Evolutionary conservation across 805 yeast species (phyloP), one percentile per base, ranked within the genome.

Genomic region (Ogataea pignaliae): DNA sequence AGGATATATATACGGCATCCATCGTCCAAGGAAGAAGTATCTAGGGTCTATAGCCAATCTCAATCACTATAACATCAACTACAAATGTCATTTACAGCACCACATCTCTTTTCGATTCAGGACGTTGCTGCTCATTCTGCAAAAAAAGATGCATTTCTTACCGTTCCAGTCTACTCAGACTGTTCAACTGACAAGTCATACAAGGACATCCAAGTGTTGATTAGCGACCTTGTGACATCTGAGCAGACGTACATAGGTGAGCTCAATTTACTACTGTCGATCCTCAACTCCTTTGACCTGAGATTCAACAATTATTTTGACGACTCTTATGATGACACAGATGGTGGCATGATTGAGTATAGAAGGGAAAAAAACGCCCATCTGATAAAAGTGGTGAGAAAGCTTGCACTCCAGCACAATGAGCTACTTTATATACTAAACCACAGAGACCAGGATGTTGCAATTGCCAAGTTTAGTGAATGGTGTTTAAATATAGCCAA

Each of bases 261-360:
- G 29, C 39, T 63, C 14, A 45, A 48, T 30, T 45, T 54, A 2
- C 40, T 63, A 12, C 39, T 54, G 29, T 32, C 54, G 3, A 34
- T 61, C 4, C 37, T 55, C 12, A 49, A 56, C 42, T 39, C 49
- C 36, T 61, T 61, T 40, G 63, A 63, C 39, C 51, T 57, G 7
- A 52, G 55, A 26, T 59, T 48, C 47, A 53, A 61, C 44, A 55
- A 52, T 41, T 63, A 61, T 42, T 60, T 50, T 41, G 65, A 61
- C 42, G 55, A 43, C n/a, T 53, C 58, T 3, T 36, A 45, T 16
- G 56, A 57, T 30, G 65, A 63, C 37, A 52, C 54, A 11, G 45
- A 56, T 6, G 50, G 49, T 14, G 57, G 55, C 33, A 47, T 55
- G 41, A 48, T 54, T 1, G 43, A 40, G 17, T 15, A 29, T 11